Base-by-base conservation (phyloP, 2,329 filamentous ascomycete species). In the Calonectria pseudoreteaudii region DNA sequence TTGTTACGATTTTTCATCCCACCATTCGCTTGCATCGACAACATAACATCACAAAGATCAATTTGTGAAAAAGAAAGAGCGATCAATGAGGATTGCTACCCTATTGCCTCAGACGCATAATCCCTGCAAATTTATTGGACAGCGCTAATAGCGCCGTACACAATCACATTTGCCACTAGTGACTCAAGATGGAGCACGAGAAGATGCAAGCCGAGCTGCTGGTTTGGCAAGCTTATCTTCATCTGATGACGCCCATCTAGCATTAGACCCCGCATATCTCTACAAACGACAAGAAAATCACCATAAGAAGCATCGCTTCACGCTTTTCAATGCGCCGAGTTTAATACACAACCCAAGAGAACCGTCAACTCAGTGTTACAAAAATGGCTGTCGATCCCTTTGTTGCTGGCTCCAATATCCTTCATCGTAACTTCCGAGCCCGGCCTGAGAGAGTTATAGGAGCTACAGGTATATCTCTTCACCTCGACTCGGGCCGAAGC, bases 381-480 rank as follows among this genome's bases (percentile, higher is more conserved):
- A 26, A 60, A 41, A 62, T 62, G 56, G 14, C 36, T 20, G 23
- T 23, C 16, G 44, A 65, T 26, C 31, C 47, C 18, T 70, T 70
- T 20, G 58, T 65, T 16, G 18, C 58, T 0, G 65, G 44, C 20
- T 65, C 68, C 11, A 41, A 56, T n/a, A 70, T 70, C n/a, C 58
- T 70, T 53, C 68, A 70, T 23, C 47, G 68, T 7, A 31, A 60
- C 4, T 30, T 70, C 47, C 31, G 28, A 26, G 36, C 13, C 13
- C 58, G 68, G 13, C 68, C 58, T 2, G 68, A 70, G 30, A 44
- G 58, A 34, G 68, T 70, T 20, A 34, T 65, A 5, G 10, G 34
- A 14, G 68, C 68, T 28, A 47, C 68, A n/a, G 68, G 58, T 2
- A 31, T 65, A 4, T 70, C 68, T 14, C 58, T 70, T 5, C 28